Conservation (phyloP, 2,329 filamentous ascomycete genomes). For the Drechslerella stenobrocha region DNA sequence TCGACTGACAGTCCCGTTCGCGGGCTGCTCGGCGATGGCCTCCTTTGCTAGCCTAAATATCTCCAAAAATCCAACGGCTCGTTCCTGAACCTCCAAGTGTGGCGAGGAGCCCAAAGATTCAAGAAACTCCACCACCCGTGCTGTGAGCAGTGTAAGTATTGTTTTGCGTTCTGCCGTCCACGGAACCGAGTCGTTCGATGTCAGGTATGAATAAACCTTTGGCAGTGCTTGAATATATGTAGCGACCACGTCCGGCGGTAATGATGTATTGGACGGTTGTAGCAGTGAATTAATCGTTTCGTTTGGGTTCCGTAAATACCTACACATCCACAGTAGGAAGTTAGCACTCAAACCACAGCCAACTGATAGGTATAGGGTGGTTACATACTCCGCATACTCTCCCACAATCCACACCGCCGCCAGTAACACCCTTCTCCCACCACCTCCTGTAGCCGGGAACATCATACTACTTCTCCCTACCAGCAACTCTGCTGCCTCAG, state of each 20-base stretch:
- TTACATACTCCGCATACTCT: constrained; percentile 69
- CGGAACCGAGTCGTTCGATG: constrained; percentile 65
- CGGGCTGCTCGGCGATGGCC: constrained; percentile 70
- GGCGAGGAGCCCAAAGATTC: constrained; percentile 80
- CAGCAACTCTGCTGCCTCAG: constrained; percentile 79
- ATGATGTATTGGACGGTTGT: constrained; percentile 65
- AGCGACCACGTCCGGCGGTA: constrained; percentile 69
- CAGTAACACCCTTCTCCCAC: constrained; percentile 68
- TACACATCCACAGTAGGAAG: constrained; percentile 12
- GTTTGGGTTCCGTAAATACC: constrained; percentile 67
- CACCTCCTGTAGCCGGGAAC: constrained; percentile 60
- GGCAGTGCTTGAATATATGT: constrained; percentile 80
- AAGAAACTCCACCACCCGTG: constrained; percentile 77
- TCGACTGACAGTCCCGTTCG: constrained; percentile 54
- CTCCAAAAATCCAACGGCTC: constrained; percentile 89
- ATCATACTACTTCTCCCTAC: constrained; percentile 60
- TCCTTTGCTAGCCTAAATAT: constrained; percentile 84
- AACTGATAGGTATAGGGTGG: background rate
- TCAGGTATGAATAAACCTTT: constrained; percentile 77
- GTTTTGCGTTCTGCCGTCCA: constrained; percentile 78
- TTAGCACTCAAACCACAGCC: background rate
- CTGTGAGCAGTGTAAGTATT: constrained; percentile 74
- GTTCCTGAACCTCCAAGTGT: constrained; percentile 89
- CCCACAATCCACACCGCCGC: constrained; percentile 83
- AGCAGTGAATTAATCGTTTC: constrained; percentile 74